Conservation (phyloP, 2,329 filamentous ascomycete species). For the Harringtonia lauricola region DNA sequence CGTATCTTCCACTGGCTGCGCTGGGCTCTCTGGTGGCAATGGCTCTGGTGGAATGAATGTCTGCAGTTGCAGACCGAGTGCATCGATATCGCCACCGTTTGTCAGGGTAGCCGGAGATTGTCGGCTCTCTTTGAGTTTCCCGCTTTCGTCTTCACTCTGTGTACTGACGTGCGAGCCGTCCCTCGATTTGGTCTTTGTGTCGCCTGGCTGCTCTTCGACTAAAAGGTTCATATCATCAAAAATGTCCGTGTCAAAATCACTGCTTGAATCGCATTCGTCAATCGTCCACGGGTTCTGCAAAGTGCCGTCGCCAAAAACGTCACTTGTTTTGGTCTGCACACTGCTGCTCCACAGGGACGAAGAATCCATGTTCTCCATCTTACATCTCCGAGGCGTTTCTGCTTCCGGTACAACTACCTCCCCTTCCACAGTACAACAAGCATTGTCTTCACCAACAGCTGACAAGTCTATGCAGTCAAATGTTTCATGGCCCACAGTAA, state of each 20-base stretch:
- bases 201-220: neutral
- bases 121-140: no score
- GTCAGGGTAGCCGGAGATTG: no score
- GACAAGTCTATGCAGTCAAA: slow-evolving; percentile 11
- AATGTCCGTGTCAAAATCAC: slow-evolving; percentile 10
- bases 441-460: neutral
- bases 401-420: neutral
- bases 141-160: no score
- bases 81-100: neutral
- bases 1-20: no score
- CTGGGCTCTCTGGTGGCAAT: no score
- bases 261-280: slow-evolving; percentile 1
- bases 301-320: slow-evolving; percentile 1
- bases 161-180: no score
- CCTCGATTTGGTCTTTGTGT: no score
- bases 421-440: neutral
- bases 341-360: neutral
- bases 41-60: neutral
- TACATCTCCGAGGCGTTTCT: neutral
- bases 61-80: no score
- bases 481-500: neutral
- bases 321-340: neutral
- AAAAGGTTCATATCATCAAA: slow-evolving; percentile 10
- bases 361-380: neutral
- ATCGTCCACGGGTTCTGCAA: slow-evolving; percentile 3